These are phyloP conservation scores for Trichophyton rubrum DNA, from an alignment of 2,329 filamentous ascomycete genomes.

Conservation along the genomic window DNA sequence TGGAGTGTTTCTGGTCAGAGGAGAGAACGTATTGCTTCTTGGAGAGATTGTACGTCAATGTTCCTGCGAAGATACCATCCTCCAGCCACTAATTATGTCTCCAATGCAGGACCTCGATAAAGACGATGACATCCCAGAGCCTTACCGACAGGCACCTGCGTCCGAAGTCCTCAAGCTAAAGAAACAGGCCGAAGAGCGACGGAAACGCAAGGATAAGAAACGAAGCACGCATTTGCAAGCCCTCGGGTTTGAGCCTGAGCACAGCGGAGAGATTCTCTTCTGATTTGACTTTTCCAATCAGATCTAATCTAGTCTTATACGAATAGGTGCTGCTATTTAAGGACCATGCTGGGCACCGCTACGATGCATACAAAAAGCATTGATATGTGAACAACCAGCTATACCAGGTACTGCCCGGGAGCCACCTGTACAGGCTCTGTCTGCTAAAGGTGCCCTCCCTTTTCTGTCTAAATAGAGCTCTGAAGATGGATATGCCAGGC, in stretches of 20 bases:
- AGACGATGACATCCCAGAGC: slow-evolving; percentile 70
- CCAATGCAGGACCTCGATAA: slow-evolving; percentile 64
- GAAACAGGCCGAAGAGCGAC: slow-evolving; percentile 55
- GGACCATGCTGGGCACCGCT: background rate
- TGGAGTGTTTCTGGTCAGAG: slow-evolving; percentile 81
- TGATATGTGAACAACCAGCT: background rate
- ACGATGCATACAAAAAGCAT: background rate
- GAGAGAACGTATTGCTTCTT: slow-evolving; percentile 91
- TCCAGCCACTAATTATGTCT: background rate
- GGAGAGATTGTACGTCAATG: slow-evolving; percentile 60
- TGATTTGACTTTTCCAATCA: slow-evolving; percentile 26
- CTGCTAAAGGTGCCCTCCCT: too few species aligned
- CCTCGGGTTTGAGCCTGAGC: slow-evolving; percentile 81
- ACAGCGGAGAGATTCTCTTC: slow-evolving; percentile 60
- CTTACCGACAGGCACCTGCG: slow-evolving; percentile 54
- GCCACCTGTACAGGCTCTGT: background rate
- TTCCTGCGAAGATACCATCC: background rate
- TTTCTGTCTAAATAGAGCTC: slow-evolving; percentile 1
- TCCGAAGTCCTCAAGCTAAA: slow-evolving; percentile 60
- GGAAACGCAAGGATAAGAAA: slow-evolving; percentile 62
- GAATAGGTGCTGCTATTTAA: background rate
- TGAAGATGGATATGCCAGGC: slow-evolving; percentile 12
- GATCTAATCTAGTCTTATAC: background rate
- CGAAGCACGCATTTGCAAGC: slow-evolving; percentile 58
- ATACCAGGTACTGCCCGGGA: background rate